Base-by-base conservation (phyloP, 129 eudicot species). In the Ambrosia artemisiifolia region DNA sequence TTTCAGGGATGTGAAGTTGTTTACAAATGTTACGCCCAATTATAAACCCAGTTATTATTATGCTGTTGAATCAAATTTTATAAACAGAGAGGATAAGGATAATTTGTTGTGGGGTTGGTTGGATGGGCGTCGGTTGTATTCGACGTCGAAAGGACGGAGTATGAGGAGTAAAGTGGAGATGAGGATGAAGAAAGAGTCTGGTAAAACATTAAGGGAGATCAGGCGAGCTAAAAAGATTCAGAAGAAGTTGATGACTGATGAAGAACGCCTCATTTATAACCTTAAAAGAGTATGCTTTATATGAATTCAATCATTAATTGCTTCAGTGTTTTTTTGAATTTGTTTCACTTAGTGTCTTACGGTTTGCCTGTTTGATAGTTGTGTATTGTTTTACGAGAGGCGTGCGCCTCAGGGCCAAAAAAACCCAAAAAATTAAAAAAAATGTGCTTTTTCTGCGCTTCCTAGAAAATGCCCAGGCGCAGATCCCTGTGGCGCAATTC, bases 91-190 rank as follows among this genome's bases (percentile, higher is more conserved):
- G 33, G 77, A 33, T 5, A 67, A 80, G 33, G 77, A 33, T 5
- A 67, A 67, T 2, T 34, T 67, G 18, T 43, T 35, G 13, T 71
- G 76, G 75, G 78, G 77, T 67, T 35, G 71, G 6, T 74, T 82
- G 5, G 79, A 65, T 66, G 94, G 88, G n/a, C 46, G 62, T 75
- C 85, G 89, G 28, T 34, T 61, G 34, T 83, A 81, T 85, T 84
- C 96, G 19, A 83, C 94, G 13, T 70, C 90, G 1, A 85, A 65
- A 75, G 85, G 94, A 7, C 80, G 83, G 86, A 88, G 91, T 47
- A 94, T 94, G 97, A 94, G 98, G 75, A 94, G 98, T 72, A 94
- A 81, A 79, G 99, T 94, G 79, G 99, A 88, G 86, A 63, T 66
- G 66, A 72, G 99, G 75, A 94, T 94, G 96, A 88, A 81, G 75